Percentiles rank a stretch among this genome's conserved stretches.
Conservation (phyloP, 2,329 filamentous ascomycete genomes). For the Calonectria crousiana region DNA sequence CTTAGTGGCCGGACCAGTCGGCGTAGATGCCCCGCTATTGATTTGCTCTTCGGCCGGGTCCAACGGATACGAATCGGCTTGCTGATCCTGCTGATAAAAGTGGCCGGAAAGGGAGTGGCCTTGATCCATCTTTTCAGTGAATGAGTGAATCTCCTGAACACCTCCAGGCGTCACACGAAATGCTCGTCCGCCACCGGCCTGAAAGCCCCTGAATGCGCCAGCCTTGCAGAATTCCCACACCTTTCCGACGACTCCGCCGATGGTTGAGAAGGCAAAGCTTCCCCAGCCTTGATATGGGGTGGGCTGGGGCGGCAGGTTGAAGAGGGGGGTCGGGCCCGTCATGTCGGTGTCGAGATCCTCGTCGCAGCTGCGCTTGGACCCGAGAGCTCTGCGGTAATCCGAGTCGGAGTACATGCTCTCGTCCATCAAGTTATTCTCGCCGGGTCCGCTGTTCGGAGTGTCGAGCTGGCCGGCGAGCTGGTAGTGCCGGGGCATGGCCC, state of each 20-base stretch:
- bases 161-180: slow-evolving; percentile 65
- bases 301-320: slow-evolving; percentile 47
- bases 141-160: slow-evolving; percentile 35
- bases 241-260: slow-evolving; percentile 78
- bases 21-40: slow-evolving; percentile 54
- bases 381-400: slow-evolving; percentile 66
- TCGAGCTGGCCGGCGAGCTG: slow-evolving; percentile 67
- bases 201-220: slow-evolving; percentile 84
- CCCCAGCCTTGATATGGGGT: slow-evolving; percentile 63
- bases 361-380: slow-evolving; percentile 57
- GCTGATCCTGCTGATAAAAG: slow-evolving; percentile 49
- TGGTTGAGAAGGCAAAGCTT: slow-evolving; percentile 69
- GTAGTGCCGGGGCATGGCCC: slow-evolving; percentile 51
- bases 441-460: slow-evolving; percentile 54
- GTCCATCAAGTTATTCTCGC: slow-evolving; percentile 55
- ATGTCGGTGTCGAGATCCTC: slow-evolving; percentile 53
- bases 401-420: slow-evolving; percentile 70
- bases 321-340: slow-evolving; percentile 48
- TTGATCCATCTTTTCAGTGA: slow-evolving; percentile 32
- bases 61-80: slow-evolving; percentile 24
- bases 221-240: slow-evolving; percentile 87
- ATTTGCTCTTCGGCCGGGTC: slow-evolving; percentile 44
- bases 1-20: slow-evolving; percentile 62
- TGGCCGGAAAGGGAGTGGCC: slow-evolving; percentile 44
- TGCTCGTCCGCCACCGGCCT: slow-evolving; percentile 83